phyloP scores from a whole-genome alignment of 75 land plant species.

The Pinus taeda region DNA sequence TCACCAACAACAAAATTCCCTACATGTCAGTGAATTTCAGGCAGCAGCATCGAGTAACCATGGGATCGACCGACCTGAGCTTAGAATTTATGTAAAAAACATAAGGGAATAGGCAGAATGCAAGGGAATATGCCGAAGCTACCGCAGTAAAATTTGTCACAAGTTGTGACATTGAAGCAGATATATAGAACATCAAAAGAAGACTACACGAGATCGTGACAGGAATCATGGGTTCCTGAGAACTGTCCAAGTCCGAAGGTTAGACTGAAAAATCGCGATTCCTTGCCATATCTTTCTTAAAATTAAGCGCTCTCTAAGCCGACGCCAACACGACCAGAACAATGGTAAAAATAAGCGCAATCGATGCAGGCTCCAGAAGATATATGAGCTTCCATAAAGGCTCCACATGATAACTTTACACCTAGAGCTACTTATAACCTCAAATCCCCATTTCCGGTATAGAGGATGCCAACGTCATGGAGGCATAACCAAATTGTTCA shows the following conservation, averaged over 20 bases:
- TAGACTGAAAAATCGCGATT: constrained; percentile 77
- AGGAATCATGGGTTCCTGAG: constrained; percentile 91
- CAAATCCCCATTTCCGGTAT: background rate
- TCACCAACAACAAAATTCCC: too few relatives aligned
- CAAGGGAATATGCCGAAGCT: constrained; percentile 69
- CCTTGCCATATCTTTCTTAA: constrained; percentile 76
- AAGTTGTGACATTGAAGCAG: constrained; percentile 83
- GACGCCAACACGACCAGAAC: constrained; percentile 71
- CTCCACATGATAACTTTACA: constrained; percentile 46
- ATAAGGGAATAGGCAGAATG: constrained; percentile 75
- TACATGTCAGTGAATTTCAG: too few relatives aligned
- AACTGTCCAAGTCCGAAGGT: constrained; percentile 70
- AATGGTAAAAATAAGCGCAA: constrained; percentile 67
- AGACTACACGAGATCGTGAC: constrained; percentile 82
- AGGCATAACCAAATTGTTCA: background rate
- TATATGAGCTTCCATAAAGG: constrained; percentile 64
- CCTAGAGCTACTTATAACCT: background rate
- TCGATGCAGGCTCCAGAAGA: constrained; percentile 79
- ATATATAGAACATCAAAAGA: constrained; percentile 90
- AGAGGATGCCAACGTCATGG: background rate
- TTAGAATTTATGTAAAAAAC: constrained; percentile 33
- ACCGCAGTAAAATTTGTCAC: constrained; percentile 73
- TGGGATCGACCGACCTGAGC: constrained; percentile 39
- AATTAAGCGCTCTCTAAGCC: constrained; percentile 67
- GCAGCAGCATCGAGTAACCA: too few relatives aligned